These are phyloP conservation scores for Penicillium pancosmium DNA, from an alignment of 495 filamentous ascomycete species.

Conservation along the genomic window DNA sequence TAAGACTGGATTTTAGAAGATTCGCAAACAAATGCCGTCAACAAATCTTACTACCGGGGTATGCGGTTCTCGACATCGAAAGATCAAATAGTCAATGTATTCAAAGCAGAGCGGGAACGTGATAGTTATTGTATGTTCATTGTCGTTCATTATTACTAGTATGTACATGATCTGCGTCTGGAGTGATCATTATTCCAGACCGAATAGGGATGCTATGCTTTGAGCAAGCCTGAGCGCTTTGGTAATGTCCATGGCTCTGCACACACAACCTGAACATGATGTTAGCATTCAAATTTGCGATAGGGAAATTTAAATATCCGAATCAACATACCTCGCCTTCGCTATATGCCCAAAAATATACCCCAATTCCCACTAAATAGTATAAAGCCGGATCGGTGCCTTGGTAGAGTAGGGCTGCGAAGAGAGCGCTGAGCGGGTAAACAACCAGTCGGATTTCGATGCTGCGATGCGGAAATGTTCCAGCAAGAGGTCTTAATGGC, in stretches of 20 bases:
- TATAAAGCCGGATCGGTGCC: slow-evolving; percentile 90
- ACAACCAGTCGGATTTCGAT: slow-evolving; percentile 83
- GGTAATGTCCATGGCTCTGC: slow-evolving; percentile 61
- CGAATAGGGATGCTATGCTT: slow-evolving; percentile 30
- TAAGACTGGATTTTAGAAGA: too few relatives aligned
- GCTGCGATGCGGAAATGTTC: slow-evolving; percentile 75
- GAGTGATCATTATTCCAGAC: slow-evolving; percentile 16
- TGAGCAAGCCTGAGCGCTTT: slow-evolving; percentile 31
- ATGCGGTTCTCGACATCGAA: too few relatives aligned
- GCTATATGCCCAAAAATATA: slow-evolving; percentile 96
- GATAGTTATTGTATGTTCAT: background rate
- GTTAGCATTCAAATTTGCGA: slow-evolving; percentile 16
- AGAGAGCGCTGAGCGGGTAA: slow-evolving; percentile 78
- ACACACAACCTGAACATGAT: slow-evolving; percentile 50
- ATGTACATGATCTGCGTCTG: slow-evolving; percentile 26
- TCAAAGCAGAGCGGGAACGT: background rate
- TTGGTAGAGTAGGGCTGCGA: slow-evolving; percentile 83
- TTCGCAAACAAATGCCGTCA: too few relatives aligned
- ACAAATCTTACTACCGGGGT: too few relatives aligned
- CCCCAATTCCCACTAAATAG: slow-evolving; percentile 81
- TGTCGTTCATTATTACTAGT: slow-evolving; percentile 12
- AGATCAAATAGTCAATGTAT: too few relatives aligned
- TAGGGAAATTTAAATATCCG: background rate
- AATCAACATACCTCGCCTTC: slow-evolving; percentile 83
- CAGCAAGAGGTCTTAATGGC: slow-evolving; percentile 69